Conservation (phyloP, 2,329 filamentous ascomycete species). For the Phyllosticta capitalensis region DNA sequence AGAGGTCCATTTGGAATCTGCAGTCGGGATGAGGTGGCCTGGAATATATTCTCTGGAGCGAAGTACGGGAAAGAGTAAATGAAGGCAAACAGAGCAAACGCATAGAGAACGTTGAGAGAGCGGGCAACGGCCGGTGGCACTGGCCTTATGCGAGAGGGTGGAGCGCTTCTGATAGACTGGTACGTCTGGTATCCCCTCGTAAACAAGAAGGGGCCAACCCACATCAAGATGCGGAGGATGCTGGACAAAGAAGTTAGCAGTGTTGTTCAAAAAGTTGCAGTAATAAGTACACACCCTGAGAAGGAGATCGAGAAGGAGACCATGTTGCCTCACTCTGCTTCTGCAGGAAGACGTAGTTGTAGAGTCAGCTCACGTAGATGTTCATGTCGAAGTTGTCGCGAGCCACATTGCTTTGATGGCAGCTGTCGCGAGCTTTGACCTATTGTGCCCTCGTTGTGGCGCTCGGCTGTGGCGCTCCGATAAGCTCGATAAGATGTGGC, state of each 20-base stretch:
- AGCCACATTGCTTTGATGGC: neutral
- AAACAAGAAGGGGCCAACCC: conserved; percentile 61
- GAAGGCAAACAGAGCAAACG: conserved; percentile 44
- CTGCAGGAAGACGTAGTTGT: neutral
- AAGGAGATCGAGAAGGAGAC: neutral
- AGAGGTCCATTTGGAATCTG: conserved; percentile 78
- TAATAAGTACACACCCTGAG: conserved; percentile 3
- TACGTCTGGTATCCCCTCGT: conserved; percentile 58
- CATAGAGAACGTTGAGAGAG: conserved; percentile 51
- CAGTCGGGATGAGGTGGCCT: conserved; percentile 65
- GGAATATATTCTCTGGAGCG: conserved; percentile 73
- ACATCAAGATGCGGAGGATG: conserved; percentile 32
- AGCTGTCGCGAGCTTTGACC: neutral
- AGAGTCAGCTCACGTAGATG: neutral
- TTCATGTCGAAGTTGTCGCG: neutral
- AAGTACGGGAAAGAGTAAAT: conserved; percentile 57
- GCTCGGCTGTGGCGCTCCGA: neutral
- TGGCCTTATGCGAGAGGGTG: conserved; percentile 45
- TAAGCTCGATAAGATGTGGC: neutral
- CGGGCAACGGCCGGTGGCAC: conserved; percentile 45
- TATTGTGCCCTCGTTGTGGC: neutral
- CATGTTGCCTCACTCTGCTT: neutral
- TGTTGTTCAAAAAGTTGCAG: neutral
- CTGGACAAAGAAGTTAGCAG: neutral
- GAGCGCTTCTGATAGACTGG: conserved; percentile 41